A percentile compares a stretch with the other conserved stretches of the same genome.
Evolutionary conservation across 2,329 filamentous ascomycete genomes (phyloP).

Genomic region (Penicillium sp.): DNA sequence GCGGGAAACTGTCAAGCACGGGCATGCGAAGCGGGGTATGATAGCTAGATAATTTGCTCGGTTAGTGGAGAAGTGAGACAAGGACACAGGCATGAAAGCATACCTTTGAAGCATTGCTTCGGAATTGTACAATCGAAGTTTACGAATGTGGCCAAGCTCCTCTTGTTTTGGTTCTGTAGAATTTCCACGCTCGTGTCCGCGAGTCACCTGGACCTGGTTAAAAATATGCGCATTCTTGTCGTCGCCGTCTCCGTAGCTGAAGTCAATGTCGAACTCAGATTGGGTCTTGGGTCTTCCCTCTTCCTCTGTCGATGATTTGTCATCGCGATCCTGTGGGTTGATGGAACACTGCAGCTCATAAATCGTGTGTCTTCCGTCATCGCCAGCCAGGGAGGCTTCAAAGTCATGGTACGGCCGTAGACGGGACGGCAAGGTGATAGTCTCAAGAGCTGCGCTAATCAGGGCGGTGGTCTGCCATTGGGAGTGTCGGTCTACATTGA

Average conservation of each 20-base stretch:
- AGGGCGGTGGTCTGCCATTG: constrained; percentile 80
- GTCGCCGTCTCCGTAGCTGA: constrained; percentile 32
- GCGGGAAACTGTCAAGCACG: constrained; percentile 78
- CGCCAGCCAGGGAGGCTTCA: constrained; percentile 52
- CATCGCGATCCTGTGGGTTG: constrained; percentile 26
- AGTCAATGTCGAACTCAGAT: constrained; percentile 40
- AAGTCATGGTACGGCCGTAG: constrained; percentile 39
- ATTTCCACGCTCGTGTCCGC: constrained; percentile 23
- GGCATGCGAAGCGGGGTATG: constrained; percentile 64
- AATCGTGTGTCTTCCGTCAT: constrained; percentile 73
- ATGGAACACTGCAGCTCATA: constrained; percentile 72
- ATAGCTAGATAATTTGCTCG: constrained; percentile 28
- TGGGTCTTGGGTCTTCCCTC: constrained; percentile 20
- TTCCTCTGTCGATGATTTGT: constrained; percentile 7
- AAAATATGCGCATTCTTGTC: constrained; percentile 33
- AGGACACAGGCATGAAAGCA: neutral
- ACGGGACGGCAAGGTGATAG: constrained; percentile 72
- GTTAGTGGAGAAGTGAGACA: neutral
- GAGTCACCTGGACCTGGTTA: constrained; percentile 36
- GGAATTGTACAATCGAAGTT: constrained; percentile 33
- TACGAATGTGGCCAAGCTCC: constrained; percentile 31
- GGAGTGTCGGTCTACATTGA: constrained; percentile 63
- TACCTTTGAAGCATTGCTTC: constrained; percentile 38
- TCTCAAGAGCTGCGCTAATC: constrained; percentile 75
- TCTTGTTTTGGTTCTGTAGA: constrained; percentile 12